phyloP scores from a whole-genome alignment of 441 rosid genomes.

The Raphanus hybrid region DNA sequence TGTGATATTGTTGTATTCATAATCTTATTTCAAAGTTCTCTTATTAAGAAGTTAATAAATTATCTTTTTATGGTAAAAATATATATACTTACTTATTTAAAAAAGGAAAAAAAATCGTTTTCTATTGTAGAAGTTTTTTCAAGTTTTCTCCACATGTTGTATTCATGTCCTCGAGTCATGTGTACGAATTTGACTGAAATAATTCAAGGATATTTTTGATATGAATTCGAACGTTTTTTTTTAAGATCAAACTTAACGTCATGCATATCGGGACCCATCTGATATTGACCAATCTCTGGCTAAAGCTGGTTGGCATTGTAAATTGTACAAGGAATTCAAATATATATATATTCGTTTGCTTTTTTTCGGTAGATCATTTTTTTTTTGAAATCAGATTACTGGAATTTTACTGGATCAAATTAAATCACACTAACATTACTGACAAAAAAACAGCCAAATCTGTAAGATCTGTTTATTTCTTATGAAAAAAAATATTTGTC shows the following conservation, averaged over 20 bases:
- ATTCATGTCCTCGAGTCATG: constrained; percentile 3
- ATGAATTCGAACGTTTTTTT: constrained; percentile 2
- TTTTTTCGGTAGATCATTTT: background rate
- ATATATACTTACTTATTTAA: background rate
- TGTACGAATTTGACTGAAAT: constrained; percentile 20
- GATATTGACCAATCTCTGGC: constrained; percentile 10
- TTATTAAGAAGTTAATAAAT: no score
- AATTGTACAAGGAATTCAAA: background rate
- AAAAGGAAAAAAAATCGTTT: background rate
- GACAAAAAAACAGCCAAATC: background rate
- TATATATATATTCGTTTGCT: background rate
- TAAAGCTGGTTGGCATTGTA: constrained; percentile 7
- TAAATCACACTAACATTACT: background rate
- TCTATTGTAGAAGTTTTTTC: background rate
- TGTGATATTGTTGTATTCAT: background rate
- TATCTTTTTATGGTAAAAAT: background rate
- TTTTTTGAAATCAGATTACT: background rate
- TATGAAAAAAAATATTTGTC: no score
- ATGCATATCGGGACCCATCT: constrained; percentile 9
- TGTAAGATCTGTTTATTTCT: no score
- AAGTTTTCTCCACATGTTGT: background rate
- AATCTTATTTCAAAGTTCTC: no score
- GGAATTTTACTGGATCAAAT: background rate
- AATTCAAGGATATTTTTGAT: constrained; percentile 14
- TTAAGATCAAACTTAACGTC: background rate